Evolutionary conservation across 164 flowering plant species (phyloP).

Genomic region (Umbilicus rupestris): DNA sequence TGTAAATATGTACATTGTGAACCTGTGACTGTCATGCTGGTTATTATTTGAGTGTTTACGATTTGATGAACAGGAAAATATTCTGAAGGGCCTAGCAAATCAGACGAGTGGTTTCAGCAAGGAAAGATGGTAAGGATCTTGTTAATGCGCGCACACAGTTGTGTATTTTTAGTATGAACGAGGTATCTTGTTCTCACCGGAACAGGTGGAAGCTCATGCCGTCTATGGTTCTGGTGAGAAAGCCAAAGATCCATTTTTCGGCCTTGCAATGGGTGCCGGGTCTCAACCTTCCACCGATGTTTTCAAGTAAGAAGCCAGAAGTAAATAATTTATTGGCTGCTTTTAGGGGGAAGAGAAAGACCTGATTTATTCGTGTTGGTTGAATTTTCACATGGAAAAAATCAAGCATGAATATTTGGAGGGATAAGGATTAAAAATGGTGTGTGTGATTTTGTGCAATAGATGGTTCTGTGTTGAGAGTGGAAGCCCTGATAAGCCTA

Average conservation of each 20-base stretch:
- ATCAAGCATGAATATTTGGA: conserved; percentile 26
- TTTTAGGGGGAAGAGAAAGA: not conserved
- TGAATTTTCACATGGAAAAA: conserved; percentile 13
- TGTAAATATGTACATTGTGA: not conserved
- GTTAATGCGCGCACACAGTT: not conserved
- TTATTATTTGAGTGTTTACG: not conserved
- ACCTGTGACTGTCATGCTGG: not conserved
- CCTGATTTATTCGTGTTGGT: not conserved
- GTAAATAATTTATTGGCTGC: not conserved
- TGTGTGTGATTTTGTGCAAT: conserved; percentile 43
- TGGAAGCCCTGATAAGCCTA: conserved; percentile 54
- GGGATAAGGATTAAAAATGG: conserved; percentile 47
- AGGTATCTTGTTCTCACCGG: not conserved
- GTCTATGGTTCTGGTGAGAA: conserved; percentile 64
- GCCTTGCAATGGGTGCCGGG: conserved; percentile 65
- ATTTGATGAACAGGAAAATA: conserved; percentile 57
- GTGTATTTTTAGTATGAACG: not conserved
- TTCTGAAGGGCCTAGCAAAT: conserved; percentile 60
- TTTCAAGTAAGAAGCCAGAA: conserved; percentile 51
- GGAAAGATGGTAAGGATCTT: conserved; percentile 59
- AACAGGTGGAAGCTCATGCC: conserved; percentile 68
- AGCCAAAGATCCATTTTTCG: conserved; percentile 91
- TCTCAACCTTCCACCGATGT: conserved; percentile 66
- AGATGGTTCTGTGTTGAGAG: conserved; percentile 97
- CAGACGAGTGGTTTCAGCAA: conserved; percentile 83